These are phyloP conservation scores for Torulaspora gathmanii DNA, from an alignment of 805 yeast species.

Conservation along the genomic window DNA sequence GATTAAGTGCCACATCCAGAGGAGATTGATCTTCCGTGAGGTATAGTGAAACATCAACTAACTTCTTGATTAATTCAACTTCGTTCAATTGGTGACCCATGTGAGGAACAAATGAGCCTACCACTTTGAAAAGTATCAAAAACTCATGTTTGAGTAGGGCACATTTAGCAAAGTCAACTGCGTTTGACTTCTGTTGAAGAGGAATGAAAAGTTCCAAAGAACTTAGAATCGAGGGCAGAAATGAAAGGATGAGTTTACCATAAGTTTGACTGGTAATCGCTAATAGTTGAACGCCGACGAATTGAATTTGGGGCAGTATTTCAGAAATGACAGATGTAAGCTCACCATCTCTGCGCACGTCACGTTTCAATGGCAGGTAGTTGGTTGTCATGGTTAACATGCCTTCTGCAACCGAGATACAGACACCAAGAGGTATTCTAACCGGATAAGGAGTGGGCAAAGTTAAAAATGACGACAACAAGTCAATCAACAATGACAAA, in stretches of 20 bases:
- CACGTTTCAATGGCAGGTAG: constrained; percentile 52
- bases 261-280: constrained; percentile 25
- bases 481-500: constrained; percentile 42
- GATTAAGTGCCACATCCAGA: constrained; percentile 24
- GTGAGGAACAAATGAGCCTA: constrained; percentile 18
- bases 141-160: constrained; percentile 24
- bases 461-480: constrained; percentile 45
- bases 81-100: constrained; percentile 45
- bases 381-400: constrained; percentile 51
- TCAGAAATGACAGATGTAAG: constrained; percentile 43
- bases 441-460: constrained; percentile 53
- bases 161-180: constrained; percentile 39
- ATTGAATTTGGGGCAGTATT: constrained; percentile 44
- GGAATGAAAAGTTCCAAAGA: constrained; percentile 58
- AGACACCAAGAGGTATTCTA: constrained; percentile 58
- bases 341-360: constrained; percentile 49
- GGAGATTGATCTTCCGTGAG: constrained; percentile 36
- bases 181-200: constrained; percentile 38
- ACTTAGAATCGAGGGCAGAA: constrained; percentile 46
- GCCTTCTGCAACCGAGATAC: constrained; percentile 50
- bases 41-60: constrained; percentile 53
- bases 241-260: constrained; percentile 42
- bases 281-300: constrained; percentile 43
- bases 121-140: constrained; percentile 21
- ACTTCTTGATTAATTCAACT: constrained; percentile 47